Conservation (phyloP, 331 rosid genomes). For the Quercus phellos region DNA sequence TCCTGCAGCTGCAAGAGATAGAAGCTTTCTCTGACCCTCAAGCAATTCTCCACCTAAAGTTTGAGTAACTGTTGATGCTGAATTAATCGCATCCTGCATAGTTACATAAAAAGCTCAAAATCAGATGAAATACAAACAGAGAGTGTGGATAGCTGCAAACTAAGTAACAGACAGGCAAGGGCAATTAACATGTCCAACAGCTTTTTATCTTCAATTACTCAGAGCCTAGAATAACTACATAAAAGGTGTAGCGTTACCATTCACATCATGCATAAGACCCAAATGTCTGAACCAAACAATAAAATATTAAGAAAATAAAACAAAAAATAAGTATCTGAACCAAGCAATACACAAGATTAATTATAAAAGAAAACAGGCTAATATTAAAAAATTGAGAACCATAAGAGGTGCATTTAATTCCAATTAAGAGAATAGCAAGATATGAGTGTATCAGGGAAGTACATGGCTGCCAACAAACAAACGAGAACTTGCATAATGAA, state of each 20-base stretch:
- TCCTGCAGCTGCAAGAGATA: slow-evolving; percentile 71
- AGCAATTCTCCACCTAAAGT: slow-evolving; percentile 77
- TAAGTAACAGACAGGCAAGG: background rate
- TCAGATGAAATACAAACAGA: background rate
- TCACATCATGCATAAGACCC: too few relatives aligned
- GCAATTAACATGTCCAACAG: background rate
- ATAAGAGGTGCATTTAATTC: background rate
- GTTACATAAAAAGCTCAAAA: slow-evolving; percentile 15
- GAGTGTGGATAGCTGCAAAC: background rate
- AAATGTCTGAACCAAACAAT: too few relatives aligned
- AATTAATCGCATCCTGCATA: slow-evolving; percentile 76
- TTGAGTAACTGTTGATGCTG: slow-evolving; percentile 81
- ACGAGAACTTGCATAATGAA: background rate
- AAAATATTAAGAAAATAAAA: too few relatives aligned
- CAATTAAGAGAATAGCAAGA: background rate
- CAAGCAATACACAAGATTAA: background rate
- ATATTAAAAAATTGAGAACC: background rate
- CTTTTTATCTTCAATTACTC: background rate
- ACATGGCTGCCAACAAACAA: background rate
- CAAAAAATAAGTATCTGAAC: too few relatives aligned
- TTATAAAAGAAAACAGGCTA: background rate
- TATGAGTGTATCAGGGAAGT: background rate
- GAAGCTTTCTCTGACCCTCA: slow-evolving; percentile 81
- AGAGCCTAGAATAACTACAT: too few relatives aligned
- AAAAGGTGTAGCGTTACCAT: background rate